Conservation (phyloP, 352 stramenopile genomes). For the Globisporangium apiculatum region DNA sequence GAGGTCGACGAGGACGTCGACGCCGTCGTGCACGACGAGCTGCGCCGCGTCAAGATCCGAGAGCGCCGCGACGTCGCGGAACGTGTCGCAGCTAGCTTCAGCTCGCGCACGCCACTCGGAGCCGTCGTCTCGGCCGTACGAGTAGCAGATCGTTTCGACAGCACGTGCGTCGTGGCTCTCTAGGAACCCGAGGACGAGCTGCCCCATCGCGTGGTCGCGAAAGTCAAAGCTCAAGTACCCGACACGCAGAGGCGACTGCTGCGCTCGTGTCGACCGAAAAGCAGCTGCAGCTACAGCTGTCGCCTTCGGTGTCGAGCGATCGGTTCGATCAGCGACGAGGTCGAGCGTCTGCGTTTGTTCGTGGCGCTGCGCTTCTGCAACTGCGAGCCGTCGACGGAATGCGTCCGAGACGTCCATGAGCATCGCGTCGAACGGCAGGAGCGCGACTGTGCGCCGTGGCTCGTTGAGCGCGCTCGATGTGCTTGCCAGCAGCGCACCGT, state of each 20-base stretch:
- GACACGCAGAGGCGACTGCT: conserved; percentile 37
- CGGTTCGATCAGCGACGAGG: conserved; percentile 10
- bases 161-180: conserved; percentile 49
- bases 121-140: conserved; percentile 75
- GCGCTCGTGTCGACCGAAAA: conserved; percentile 11
- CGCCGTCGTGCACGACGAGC: conserved; percentile 38
- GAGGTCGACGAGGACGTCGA: conserved; percentile 88
- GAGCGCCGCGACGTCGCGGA: conserved; percentile 49
- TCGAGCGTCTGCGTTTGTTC: conserved; percentile 33
- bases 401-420: conserved; percentile 43
- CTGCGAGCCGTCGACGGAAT: conserved; percentile 40
- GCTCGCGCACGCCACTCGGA: conserved; percentile 57
- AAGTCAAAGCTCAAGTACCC: conserved; percentile 90
- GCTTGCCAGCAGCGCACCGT: conserved; percentile 30
- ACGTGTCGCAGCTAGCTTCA: conserved; percentile 37
- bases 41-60: conserved; percentile 50
- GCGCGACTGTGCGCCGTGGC: neutral
- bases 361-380: conserved; percentile 17
- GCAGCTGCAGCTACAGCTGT: neutral
- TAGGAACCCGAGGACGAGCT: conserved; percentile 82
- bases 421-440: conserved; percentile 72
- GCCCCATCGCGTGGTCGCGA: conserved; percentile 90
- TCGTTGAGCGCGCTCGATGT: conserved; percentile 16
- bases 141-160: conserved; percentile 61
- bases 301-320: neutral